These are phyloP conservation scores for Agaricus blazei DNA, from an alignment of 768 basidiomycete species.

Conservation along the genomic window DNA sequence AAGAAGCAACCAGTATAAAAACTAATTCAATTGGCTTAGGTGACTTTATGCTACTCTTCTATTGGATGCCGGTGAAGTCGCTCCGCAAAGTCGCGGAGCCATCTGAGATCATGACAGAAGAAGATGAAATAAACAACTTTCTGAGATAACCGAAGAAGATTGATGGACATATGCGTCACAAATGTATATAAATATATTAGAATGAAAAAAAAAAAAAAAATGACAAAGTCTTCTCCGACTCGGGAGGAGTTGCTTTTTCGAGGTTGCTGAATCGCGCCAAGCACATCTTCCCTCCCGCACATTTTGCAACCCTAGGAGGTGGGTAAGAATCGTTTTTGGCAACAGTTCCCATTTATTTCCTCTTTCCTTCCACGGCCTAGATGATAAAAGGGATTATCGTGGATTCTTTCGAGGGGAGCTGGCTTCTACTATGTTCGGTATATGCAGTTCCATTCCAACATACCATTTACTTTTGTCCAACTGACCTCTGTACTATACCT, in stretches of 20 bases:
- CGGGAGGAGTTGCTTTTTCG: slow-evolving; percentile 6
- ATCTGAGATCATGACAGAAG: background rate
- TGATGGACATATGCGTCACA: background rate
- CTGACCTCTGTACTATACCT: too few species aligned
- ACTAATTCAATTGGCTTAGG: background rate
- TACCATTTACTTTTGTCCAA: too few species aligned
- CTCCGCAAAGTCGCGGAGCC: background rate
- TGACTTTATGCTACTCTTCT: background rate
- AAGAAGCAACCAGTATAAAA: too few species aligned
- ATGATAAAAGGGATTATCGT: too few species aligned
- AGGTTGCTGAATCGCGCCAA: background rate
- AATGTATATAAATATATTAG: background rate
- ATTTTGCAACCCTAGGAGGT: background rate
- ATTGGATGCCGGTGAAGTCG: background rate
- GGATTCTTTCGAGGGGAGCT: too few species aligned
- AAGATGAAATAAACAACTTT: background rate
- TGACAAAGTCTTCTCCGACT: slow-evolving; percentile 1
- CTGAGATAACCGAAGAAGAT: slow-evolving; percentile 4
- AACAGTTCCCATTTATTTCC: background rate
- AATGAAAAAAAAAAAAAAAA: too few species aligned
- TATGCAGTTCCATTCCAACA: too few species aligned
- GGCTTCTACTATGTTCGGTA: too few species aligned
- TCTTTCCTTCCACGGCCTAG: too few species aligned
- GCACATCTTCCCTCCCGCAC: slow-evolving; percentile 1
- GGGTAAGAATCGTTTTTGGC: background rate